Evolutionary conservation across 116 monocot species (phyloP).

Genomic region (Dioscorea cayenensis): DNA sequence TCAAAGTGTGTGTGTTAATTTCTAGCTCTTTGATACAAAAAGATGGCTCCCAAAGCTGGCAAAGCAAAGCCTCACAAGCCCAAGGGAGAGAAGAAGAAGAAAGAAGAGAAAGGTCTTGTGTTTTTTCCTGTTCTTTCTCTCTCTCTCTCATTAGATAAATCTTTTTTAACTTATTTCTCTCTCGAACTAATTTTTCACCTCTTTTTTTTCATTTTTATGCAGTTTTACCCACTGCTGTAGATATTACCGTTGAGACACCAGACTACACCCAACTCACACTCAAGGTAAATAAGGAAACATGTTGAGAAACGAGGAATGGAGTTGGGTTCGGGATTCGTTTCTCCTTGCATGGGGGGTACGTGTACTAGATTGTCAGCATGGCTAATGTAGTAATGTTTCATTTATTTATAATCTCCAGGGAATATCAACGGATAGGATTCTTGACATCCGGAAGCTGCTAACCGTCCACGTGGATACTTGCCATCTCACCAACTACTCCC

Average conservation of each 20-base stretch:
- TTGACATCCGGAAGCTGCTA: slow-evolving; percentile 84
- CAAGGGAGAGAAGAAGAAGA: slow-evolving; percentile 96
- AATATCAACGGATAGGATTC: slow-evolving; percentile 95
- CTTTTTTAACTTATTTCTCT: neutral
- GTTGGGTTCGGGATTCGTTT: too few relatives aligned
- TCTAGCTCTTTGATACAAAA: neutral
- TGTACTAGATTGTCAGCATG: neutral
- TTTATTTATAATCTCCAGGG: slow-evolving; percentile 43
- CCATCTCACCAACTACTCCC: slow-evolving; percentile 81
- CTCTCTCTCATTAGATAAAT: neutral
- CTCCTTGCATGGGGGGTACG: neutral
- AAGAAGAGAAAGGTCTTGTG: slow-evolving; percentile 81
- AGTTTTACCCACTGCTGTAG: slow-evolving; percentile 82
- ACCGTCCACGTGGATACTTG: slow-evolving; percentile 94
- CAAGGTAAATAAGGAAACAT: slow-evolving; percentile 43
- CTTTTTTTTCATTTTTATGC: slow-evolving; percentile 12
- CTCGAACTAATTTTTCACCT: neutral
- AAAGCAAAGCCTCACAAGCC: slow-evolving; percentile 70
- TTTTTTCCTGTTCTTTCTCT: neutral
- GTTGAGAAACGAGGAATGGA: neutral
- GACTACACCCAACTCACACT: slow-evolving; percentile 78
- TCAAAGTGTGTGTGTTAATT: neutral
- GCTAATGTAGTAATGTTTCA: neutral
- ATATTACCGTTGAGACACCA: slow-evolving; percentile 72
- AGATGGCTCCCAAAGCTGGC: slow-evolving; percentile 87